phyloP scores from a whole-genome alignment of 2,329 filamentous ascomycete genomes.

The Orbilia javanica region DNA sequence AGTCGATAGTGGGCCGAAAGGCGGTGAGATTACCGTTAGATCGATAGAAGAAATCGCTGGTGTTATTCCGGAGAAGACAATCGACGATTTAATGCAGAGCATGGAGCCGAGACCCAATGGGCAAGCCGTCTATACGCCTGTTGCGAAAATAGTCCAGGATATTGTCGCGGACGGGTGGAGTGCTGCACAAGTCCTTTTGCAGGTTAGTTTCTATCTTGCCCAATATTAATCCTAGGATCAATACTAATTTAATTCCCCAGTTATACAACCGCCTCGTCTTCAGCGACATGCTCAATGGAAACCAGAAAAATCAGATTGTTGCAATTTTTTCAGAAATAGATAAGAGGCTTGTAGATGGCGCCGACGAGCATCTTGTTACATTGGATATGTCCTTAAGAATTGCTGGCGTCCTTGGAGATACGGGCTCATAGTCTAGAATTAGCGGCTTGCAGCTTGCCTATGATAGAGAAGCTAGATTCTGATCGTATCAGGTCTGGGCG shows the following conservation, averaged over 20 bases:
- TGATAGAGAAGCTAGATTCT: background rate
- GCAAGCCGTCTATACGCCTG: slow-evolving; percentile 73
- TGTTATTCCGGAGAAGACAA: slow-evolving; percentile 82
- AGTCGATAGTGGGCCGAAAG: slow-evolving; percentile 66
- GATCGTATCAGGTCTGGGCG: background rate
- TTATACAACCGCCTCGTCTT: slow-evolving; percentile 85
- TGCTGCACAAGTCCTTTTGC: slow-evolving; percentile 84
- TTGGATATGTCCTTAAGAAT: slow-evolving; percentile 54
- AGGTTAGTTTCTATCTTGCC: slow-evolving; percentile 68
- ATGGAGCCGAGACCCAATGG: slow-evolving; percentile 78
- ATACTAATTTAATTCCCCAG: slow-evolving; percentile 65
- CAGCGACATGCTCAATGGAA: slow-evolving; percentile 84
- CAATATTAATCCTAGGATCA: background rate
- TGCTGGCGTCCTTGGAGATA: slow-evolving; percentile 40
- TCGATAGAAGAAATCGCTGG: slow-evolving; percentile 95
- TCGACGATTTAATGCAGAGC: slow-evolving; percentile 77
- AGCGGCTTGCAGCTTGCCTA: background rate
- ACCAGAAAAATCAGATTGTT: slow-evolving; percentile 90
- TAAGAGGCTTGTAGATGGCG: slow-evolving; percentile 92
- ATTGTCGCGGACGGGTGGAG: slow-evolving; percentile 98
- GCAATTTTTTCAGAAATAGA: slow-evolving; percentile 92
- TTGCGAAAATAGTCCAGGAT: slow-evolving; percentile 85
- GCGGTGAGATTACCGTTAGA: slow-evolving; percentile 76
- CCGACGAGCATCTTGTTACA: slow-evolving; percentile 83
- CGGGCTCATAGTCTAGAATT: slow-evolving; percentile 18